A percentile compares a stretch with the other conserved stretches of the same genome.
Evolutionary conservation across 148 eudicot genomes (phyloP).

Genomic region (Cornus suecica): DNA sequence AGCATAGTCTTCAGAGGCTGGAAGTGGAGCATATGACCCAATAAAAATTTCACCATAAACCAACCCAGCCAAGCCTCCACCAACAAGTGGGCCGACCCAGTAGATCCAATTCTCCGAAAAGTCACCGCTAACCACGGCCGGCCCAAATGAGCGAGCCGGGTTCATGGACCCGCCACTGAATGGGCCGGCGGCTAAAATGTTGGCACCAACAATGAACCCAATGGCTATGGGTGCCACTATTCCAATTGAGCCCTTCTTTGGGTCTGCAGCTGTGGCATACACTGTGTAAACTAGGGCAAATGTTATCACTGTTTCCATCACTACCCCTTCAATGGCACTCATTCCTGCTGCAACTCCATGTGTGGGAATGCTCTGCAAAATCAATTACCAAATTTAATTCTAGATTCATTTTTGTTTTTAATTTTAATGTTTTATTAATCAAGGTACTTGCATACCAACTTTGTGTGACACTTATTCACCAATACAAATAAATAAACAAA

Average conservation of each 20-base stretch:
- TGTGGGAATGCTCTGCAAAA: slow-evolving; percentile 52
- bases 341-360: slow-evolving; percentile 66
- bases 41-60: slow-evolving; percentile 73
- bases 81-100: slow-evolving; percentile 89
- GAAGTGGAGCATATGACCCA: slow-evolving; percentile 18
- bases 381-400: not conserved
- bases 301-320: slow-evolving; percentile 74
- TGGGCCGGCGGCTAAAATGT: slow-evolving; percentile 81
- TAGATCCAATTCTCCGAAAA: slow-evolving; percentile 68
- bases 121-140: slow-evolving; percentile 60
- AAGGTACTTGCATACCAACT: too few species aligned
- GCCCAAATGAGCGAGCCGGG: slow-evolving; percentile 89
- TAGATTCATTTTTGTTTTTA: too few species aligned
- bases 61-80: slow-evolving; percentile 84
- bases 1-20: slow-evolving; percentile 25
- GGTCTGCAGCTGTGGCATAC: slow-evolving; percentile 88
- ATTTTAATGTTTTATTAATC: too few species aligned
- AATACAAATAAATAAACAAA: too few species aligned
- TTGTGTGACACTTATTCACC: too few species aligned
- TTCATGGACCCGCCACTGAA: slow-evolving; percentile 90
- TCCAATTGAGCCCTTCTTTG: slow-evolving; percentile 75
- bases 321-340: slow-evolving; percentile 53
- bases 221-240: slow-evolving; percentile 78
- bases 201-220: slow-evolving; percentile 85
- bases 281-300: slow-evolving; percentile 82